A percentile compares a stretch with the other conserved stretches of the same genome.
Conservation (phyloP, 78 protist species). For the Polysphondylium violaceum region DNA sequence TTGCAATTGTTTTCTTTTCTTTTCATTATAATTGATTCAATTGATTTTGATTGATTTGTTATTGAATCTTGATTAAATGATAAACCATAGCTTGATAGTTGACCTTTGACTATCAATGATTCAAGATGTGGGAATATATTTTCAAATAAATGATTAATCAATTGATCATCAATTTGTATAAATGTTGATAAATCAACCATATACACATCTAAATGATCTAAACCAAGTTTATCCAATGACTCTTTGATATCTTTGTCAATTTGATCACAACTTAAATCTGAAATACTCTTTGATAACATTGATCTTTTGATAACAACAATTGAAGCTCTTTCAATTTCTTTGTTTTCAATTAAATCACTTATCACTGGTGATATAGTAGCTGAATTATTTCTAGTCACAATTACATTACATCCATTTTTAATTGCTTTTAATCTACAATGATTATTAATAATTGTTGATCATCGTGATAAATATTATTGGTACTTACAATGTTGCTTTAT, state of each 20-base stretch:
- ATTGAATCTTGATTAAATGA: too few relatives aligned
- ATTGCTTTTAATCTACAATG: conserved; percentile 18
- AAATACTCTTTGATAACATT: background rate
- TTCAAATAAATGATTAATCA: background rate
- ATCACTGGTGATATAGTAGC: background rate
- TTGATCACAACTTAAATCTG: background rate
- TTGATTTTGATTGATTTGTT: background rate
- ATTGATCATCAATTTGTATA: background rate
- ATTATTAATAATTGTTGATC: background rate
- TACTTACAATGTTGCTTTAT: conserved; percentile 54
- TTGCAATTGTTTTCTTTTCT: background rate
- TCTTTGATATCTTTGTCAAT: background rate
- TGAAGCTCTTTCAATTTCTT: conserved; percentile 1
- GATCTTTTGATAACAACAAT: conserved; percentile 29
- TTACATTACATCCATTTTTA: conserved; percentile 74
- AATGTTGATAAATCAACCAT: background rate
- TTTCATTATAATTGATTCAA: background rate
- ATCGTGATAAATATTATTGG: background rate
- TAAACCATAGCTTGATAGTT: conserved; percentile 43
- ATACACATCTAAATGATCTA: conserved; percentile 9
- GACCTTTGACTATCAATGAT: conserved; percentile 2
- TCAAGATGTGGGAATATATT: conserved; percentile 8
- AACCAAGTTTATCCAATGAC: background rate
- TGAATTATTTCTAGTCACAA: conserved; percentile 21
- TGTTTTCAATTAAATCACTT: conserved; percentile 6